These are phyloP conservation scores for Eragrostis nindensis DNA, from an alignment of 176 grass and related monocot species.

Conservation along the genomic window DNA sequence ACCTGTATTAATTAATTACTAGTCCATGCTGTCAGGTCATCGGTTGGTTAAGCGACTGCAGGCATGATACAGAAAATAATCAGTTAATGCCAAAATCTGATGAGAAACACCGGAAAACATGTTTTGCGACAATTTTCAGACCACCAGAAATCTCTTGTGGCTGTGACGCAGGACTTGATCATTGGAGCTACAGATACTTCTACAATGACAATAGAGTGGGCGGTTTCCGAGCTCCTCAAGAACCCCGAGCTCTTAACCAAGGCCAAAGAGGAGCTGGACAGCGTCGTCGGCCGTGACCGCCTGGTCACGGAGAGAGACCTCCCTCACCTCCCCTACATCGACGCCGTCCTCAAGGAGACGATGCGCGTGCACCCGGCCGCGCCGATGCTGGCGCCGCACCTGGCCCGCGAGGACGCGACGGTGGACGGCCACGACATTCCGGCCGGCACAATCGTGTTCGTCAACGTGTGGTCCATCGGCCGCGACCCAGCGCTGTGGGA, in stretches of 20 bases:
- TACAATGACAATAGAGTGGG: no score
- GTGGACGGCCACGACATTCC: conserved; percentile 54
- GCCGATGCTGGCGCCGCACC: conserved; percentile 54
- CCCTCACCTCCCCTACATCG: conserved; percentile 42
- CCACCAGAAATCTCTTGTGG: neutral
- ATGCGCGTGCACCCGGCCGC: conserved; percentile 61
- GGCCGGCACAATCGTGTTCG: conserved; percentile 37
- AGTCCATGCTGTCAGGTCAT: no score
- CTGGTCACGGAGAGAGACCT: conserved; percentile 58
- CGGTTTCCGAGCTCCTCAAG: conserved; percentile 60
- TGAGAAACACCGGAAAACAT: no score
- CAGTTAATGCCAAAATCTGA: no score
- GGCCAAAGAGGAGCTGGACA: conserved; percentile 65
- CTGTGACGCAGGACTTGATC: conserved; percentile 52
- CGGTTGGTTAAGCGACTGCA: no score
- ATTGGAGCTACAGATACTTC: conserved; percentile 41
- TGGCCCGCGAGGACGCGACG: conserved; percentile 40
- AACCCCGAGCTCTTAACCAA: no score
- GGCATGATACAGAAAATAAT: no score
- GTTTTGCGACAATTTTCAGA: no score
- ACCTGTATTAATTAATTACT: no score
- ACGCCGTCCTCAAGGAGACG: conserved; percentile 62
- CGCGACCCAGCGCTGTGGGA: conserved; percentile 60
- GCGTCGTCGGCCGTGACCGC: conserved; percentile 44
- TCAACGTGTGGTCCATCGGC: conserved; percentile 60